Conservation (phyloP, 2,329 filamentous ascomycete genomes). For the Diplodia corticola region DNA sequence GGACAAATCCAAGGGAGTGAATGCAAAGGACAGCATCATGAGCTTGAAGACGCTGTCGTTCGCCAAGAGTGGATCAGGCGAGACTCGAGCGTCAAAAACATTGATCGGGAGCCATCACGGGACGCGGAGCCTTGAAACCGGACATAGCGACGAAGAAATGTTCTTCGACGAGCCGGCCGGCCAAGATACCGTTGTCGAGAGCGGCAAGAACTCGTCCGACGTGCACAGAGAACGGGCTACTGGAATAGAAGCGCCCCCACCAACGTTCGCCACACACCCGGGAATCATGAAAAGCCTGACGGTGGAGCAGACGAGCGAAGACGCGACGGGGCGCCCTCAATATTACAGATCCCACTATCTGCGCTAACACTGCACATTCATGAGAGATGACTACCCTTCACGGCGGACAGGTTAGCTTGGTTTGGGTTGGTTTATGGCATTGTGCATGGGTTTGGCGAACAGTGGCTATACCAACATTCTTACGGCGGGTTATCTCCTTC, state of each 20-base stretch:
- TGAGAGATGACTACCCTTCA: neutral
- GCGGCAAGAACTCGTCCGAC: neutral
- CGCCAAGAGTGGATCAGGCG: neutral
- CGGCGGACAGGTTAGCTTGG: neutral
- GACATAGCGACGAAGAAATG: constrained; percentile 7
- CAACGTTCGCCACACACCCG: neutral
- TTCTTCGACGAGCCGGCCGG: constrained; percentile 18
- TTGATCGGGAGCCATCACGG: neutral
- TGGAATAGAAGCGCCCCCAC: neutral
- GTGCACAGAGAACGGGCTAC: neutral
- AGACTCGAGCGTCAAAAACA: neutral
- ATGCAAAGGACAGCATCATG: constrained; percentile 5
- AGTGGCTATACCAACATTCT: constrained; percentile 1
- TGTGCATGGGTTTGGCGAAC: neutral
- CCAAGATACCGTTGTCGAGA: neutral
- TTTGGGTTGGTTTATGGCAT: neutral
- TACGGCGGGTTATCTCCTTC: neutral
- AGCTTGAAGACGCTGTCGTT: constrained; percentile 11
- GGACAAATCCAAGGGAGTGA: neutral
- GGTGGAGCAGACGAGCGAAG: constrained; percentile 8
- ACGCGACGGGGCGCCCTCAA: neutral
- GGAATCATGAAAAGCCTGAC: constrained; percentile 16
- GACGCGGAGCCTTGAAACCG: neutral
- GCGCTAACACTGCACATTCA: neutral
- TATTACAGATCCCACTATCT: constrained; percentile 10